Evolutionary conservation across 2,329 filamentous ascomycete genomes (phyloP), one percentile per base, ranked within the genome.

Genomic region (Xylaria sp.): DNA sequence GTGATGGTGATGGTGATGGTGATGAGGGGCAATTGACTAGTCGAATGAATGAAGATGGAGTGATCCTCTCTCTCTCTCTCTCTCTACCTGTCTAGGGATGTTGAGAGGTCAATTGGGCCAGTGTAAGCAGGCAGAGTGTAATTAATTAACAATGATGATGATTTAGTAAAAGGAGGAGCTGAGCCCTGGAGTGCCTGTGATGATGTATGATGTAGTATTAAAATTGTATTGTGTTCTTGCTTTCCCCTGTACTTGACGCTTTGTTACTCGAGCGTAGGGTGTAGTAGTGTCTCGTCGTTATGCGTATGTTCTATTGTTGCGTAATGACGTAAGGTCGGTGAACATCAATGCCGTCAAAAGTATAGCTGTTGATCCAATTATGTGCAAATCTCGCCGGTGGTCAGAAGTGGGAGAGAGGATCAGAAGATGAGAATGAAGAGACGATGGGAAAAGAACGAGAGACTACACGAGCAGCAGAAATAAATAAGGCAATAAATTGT

Each of bases 321-420:
- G 55, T 40, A 65, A 48, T 48, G 44, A 48, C 44, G 44, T 48
- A 48, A 35, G 9, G n/a, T 12, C 18, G 44, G 21, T 48, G 69
- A 67, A 60, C 67, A 71, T 69, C 69, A 65, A 69, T 71, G 58
- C 69, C 69, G 44, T 55, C 55, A 55, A 35, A 51, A 69, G 66
- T 47, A 62, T 59, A 65, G 62, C 51, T 65, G 50, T 35, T 29
- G 55, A 50, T n/a, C 21, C 23, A 23, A 50, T 51, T 3, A 40
- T 61, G 13, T 27, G 44, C 27, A 23, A 44, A 58, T 16, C 18
- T 42, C 13, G 44, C 58, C 29, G 54, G 29, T 21, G 61, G 27
- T 58, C 51, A 54, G 27, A 35, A 21, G 35, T 27, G 25, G 55
- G 51, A 23, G 62, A 42, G 50, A 42, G 37, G 48, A 50, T 35